These are phyloP conservation scores for Dalbergia oliveri DNA, from an alignment of 306 rosid genomes.

Conservation along the genomic window DNA sequence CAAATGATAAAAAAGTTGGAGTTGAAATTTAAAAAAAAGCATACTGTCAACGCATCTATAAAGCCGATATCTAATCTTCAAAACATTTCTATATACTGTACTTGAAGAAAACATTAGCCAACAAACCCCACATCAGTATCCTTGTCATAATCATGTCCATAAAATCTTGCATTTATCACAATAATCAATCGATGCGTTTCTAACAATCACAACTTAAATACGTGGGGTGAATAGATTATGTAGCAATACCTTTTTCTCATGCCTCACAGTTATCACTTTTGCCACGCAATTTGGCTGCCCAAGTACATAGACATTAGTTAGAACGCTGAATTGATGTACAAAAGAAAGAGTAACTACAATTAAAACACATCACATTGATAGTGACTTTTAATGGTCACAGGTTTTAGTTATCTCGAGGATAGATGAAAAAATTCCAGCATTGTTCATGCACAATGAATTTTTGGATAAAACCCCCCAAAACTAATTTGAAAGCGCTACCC, in stretches of 20 bases:
- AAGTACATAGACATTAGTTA: conserved; percentile 37
- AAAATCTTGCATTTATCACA: not conserved
- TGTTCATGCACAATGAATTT: not conserved
- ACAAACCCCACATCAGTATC: not conserved
- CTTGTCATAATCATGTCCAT: not conserved
- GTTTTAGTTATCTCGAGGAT: not conserved
- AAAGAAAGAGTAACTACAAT: not conserved
- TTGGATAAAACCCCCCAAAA: conserved; percentile 4
- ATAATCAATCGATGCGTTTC: conserved; percentile 26
- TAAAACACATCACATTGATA: not conserved
- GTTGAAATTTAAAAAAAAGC: not conserved
- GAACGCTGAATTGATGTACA: conserved; percentile 6
- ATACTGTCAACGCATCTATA: not conserved
- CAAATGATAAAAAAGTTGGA: not conserved
- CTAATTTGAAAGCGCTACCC: conserved; percentile 1
- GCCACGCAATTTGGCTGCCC: conserved; percentile 79
- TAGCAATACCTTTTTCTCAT: conserved; percentile 70
- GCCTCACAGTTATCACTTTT: conserved; percentile 69
- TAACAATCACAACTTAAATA: not conserved
- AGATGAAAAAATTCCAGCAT: conserved; percentile 1
- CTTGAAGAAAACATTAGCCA: not conserved
- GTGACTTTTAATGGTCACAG: conserved; percentile 22
- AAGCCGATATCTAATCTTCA: not conserved
- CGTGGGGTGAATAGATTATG: not conserved
- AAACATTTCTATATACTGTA: not conserved